These are phyloP conservation scores for Poterioochromonas sp. DNA, from an alignment of 352 stramenopile genomes.

Conservation along the genomic window DNA sequence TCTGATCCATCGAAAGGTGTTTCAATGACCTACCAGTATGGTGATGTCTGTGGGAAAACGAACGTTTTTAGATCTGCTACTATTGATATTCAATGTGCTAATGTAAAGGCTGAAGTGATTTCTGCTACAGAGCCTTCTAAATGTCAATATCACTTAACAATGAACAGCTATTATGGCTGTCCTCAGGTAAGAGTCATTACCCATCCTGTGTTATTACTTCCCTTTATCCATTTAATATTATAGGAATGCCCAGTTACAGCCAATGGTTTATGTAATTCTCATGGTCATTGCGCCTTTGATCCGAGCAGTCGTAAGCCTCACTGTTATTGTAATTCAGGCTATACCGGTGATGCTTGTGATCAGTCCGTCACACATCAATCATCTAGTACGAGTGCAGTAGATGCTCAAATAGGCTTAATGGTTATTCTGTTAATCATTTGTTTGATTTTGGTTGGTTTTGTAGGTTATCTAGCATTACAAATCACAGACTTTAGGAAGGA, in stretches of 20 bases:
- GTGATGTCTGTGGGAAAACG: neutral
- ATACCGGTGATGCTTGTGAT: neutral
- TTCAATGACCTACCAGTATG: neutral
- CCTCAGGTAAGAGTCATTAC: neutral
- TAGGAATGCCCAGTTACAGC: conserved; percentile 6
- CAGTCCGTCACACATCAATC: neutral
- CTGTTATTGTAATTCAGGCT: neutral
- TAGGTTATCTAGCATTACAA: neutral
- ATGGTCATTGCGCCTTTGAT: conserved; percentile 20
- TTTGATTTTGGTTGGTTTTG: neutral
- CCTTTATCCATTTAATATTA: neutral
- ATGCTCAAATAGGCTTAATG: conserved; percentile 8
- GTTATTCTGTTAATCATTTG: neutral
- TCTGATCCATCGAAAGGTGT: neutral
- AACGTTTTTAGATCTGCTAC: neutral
- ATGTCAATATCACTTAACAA: neutral
- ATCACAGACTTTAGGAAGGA: neutral
- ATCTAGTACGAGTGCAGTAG: neutral
- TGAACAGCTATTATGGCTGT: conserved; percentile 9
- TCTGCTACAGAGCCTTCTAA: neutral
- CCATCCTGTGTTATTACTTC: neutral
- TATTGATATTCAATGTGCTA: conserved; percentile 9
- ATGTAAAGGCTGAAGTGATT: neutral
- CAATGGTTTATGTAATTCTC: neutral
- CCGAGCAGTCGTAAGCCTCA: neutral